phyloP scores from a whole-genome alignment of 1,284 basidiomycete genomes.

The Peniophora sp. region DNA sequence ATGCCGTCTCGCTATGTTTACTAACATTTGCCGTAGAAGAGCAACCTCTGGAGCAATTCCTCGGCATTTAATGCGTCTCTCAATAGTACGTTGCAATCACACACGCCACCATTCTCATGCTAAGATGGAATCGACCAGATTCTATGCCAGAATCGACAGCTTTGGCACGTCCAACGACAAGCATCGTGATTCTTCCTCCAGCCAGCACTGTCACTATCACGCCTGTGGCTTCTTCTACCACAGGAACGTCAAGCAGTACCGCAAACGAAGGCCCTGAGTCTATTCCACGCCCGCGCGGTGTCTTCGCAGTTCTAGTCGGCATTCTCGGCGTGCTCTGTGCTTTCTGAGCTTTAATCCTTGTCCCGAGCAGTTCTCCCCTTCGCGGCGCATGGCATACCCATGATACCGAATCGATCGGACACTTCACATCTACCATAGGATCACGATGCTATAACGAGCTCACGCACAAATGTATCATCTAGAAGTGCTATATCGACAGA shows the following conservation, averaged over 20 bases:
- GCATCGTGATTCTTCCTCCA: not conserved
- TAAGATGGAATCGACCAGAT: not conserved
- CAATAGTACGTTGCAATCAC: not conserved
- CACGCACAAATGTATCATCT: too few species aligned
- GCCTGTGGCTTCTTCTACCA: not conserved
- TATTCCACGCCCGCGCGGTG: too few species aligned
- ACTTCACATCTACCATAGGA: too few species aligned
- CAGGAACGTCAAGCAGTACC: not conserved
- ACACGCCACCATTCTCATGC: not conserved
- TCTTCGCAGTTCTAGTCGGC: too few species aligned
- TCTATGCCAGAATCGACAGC: not conserved
- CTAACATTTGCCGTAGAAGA: not conserved
- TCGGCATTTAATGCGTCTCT: conserved; percentile 1
- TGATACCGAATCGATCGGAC: too few species aligned
- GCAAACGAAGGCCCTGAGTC: too few species aligned
- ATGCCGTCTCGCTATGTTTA: not conserved
- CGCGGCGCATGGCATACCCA: too few species aligned
- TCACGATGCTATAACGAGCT: too few species aligned
- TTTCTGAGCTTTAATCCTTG: too few species aligned
- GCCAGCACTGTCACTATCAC: not conserved
- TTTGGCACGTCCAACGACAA: not conserved
- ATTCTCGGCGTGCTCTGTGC: too few species aligned
- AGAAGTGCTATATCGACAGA: too few species aligned
- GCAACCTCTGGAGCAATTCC: conserved; percentile 4
- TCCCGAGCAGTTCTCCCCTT: too few species aligned